Evolutionary conservation across 345 rosid genomes (phyloP).

Genomic region (Rubroshorea leprosula): DNA sequence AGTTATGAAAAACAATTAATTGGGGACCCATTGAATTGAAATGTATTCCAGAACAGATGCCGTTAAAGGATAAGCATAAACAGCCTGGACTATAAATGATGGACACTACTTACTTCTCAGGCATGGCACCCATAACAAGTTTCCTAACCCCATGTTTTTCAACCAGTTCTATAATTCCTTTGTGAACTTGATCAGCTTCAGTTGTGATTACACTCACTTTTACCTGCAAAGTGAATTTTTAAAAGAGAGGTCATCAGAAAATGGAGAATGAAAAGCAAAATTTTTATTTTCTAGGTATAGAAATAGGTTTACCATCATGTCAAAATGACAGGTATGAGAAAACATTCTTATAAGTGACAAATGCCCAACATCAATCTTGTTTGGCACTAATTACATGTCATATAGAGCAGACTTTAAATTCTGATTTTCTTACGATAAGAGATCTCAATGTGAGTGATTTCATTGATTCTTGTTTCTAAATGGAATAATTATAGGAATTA

Average conservation of each 20-base stretch:
- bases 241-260: slow-evolving; percentile 10
- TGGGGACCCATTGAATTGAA: background rate
- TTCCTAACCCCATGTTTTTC: slow-evolving; percentile 36
- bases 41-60: too few species aligned
- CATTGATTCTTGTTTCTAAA: background rate
- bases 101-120: slow-evolving; percentile 39
- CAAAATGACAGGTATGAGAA: background rate
- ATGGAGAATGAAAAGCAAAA: background rate
- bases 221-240: slow-evolving; percentile 34
- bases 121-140: slow-evolving; percentile 60
- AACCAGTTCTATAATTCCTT: slow-evolving; percentile 51
- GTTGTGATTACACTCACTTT: slow-evolving; percentile 30
- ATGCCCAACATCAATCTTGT: slow-evolving; percentile 4
- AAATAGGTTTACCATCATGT: background rate
- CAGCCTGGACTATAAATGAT: background rate
- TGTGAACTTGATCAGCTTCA: slow-evolving; percentile 49
- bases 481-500: background rate
- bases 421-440: too few species aligned
- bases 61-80: too few species aligned
- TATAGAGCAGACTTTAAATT: too few species aligned
- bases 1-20: background rate
- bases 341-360: too few species aligned
- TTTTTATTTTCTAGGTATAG: background rate
- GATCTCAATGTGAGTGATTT: background rate
- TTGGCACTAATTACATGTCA: too few species aligned